Evolutionary conservation across 164 flowering plant species (phyloP), one percentile per base, ranked within the genome.

Genomic region (Piper betle): DNA sequence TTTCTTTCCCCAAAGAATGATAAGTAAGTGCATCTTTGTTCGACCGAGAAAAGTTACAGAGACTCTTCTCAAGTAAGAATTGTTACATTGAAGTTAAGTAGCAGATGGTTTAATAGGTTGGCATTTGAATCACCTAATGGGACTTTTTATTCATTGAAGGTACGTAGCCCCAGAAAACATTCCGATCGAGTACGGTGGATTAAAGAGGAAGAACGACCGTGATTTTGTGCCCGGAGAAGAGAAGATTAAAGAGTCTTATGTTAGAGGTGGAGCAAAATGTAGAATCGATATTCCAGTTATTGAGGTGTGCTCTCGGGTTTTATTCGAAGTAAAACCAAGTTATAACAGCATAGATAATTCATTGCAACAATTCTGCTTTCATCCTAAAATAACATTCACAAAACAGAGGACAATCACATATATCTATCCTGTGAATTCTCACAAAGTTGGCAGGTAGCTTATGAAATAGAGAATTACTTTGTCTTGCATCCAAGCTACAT

Each of bases 31-130:
- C 37, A 57, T 88, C n/a, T 76, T 82, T 63, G 88, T 82, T 17
- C 79, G 84, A 59, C 80, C 88, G 46, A 55, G 80, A 3, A 74
- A 62, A 71, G 86, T 79, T 18, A 66, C 87, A 0, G 66, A 82
- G 59, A 84, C 94, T 62, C 93, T 91, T 71, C 82, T 91, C 72
- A 88, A 81, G 96, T 88, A 74, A 82, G 77, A 53, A 15, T 6
- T 46, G 50, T 2, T 46, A 10, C 15, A 10, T 46, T 10, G 50
- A 42, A 42, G 46, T 10, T 46, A 9, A 9, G 10, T 46, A 15
- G 10, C 3, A 46, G 3, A 15, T 12, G 7, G 0, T 53, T 53
- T 7, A 9, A 25, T 25, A n/a, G 5, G 33, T 4, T 40, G 17
- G 25, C 3, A 15, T 25, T 25, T 6, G 17, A 7, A 37, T 38